A percentile compares a stretch with the other conserved stretches of the same genome.
Conservation (phyloP, 2,329 filamentous ascomycete genomes). For the Paramyrothecium sp. region DNA sequence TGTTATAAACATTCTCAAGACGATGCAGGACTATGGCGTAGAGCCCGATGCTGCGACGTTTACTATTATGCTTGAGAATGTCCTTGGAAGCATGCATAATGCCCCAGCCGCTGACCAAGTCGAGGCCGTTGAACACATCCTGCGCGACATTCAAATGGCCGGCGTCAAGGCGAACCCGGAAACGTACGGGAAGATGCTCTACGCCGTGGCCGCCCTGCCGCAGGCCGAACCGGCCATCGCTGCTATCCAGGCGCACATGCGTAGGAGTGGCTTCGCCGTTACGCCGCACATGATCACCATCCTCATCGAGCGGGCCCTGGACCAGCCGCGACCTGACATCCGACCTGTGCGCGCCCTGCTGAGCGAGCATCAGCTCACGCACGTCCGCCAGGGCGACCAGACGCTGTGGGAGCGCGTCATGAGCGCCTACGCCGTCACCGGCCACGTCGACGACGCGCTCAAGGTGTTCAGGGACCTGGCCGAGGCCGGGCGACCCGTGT, state of each 20-base stretch:
- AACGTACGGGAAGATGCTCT: conserved; percentile 69
- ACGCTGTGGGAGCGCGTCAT: conserved; percentile 71
- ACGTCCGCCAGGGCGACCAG: conserved; percentile 44
- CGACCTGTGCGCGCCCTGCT: conserved; percentile 60
- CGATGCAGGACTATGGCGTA: conserved; percentile 58
- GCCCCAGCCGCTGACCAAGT: conserved; percentile 47
- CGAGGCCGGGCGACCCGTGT: conserved; percentile 34
- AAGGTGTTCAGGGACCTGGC: conserved; percentile 45
- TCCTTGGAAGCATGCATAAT: conserved; percentile 41
- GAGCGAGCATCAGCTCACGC: conserved; percentile 47
- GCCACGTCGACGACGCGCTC: conserved; percentile 49
- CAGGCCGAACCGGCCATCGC: conserved; percentile 50
- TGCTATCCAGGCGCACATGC: conserved; percentile 63
- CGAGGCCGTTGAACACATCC: conserved; percentile 48
- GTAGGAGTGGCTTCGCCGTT: conserved; percentile 46
- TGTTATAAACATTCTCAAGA: conserved; percentile 49
- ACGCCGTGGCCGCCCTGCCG: conserved; percentile 38
- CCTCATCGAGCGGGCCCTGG: conserved; percentile 67
- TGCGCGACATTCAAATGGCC: conserved; percentile 55
- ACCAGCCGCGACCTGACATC: conserved; percentile 55
- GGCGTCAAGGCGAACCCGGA: conserved; percentile 60
- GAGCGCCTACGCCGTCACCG: conserved; percentile 59
- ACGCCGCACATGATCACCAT: conserved; percentile 72
- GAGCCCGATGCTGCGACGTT: conserved; percentile 68
- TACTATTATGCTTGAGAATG: conserved; percentile 66